Evolutionary conservation across 1,284 basidiomycete genomes (phyloP), one percentile per base, ranked within the genome.

Genomic region (Ganoderma lucidum): DNA sequence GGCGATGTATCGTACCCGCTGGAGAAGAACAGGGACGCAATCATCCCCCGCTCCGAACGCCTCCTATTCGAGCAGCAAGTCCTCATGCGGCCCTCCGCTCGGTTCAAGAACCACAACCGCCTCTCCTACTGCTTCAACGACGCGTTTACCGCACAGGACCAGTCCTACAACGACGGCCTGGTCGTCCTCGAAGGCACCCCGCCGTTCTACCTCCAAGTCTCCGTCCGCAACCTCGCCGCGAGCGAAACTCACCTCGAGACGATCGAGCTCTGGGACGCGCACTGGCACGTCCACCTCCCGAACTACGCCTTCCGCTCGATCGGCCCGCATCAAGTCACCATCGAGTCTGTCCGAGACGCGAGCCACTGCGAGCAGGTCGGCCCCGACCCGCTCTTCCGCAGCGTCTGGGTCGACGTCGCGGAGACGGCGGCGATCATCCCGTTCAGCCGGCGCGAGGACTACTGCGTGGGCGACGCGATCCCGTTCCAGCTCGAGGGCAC

Each of bases 401-500:
- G 88, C 42, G 87, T 95, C 55, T 90, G 90, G 86, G 86, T 96
- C 32, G 95, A 98, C 73, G 96, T 99, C 12, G 95, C 96, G 6
- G 97, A 99, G 81, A 96, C 95, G 1, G 97, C 97, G 9, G 91
- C 95, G 10, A 97, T 99, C 70, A 88, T 96, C 44, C 90, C 96
- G 0, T 90, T 96, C 72, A 93, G 93, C 73, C 84, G 91, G 58
- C 87, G 91, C 63, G 85, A 86, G 72, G 92, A 99, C 79, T 92
- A 94, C 74, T 99, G 97, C 80, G 93, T 96, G 10, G 97, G 97
- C 35, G 97, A 99, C 75, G 86, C 90, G 62, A 87, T 95, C 12
- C 95, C 96, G 73, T 99, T 97, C 85, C 90, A 97, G 77, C 84
- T 99, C 23, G 96, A 98, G 81, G 97, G 97, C 64, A 94, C 90